phyloP scores from a whole-genome alignment of 148 eudicot species.

The Chenopodium formosanum region DNA sequence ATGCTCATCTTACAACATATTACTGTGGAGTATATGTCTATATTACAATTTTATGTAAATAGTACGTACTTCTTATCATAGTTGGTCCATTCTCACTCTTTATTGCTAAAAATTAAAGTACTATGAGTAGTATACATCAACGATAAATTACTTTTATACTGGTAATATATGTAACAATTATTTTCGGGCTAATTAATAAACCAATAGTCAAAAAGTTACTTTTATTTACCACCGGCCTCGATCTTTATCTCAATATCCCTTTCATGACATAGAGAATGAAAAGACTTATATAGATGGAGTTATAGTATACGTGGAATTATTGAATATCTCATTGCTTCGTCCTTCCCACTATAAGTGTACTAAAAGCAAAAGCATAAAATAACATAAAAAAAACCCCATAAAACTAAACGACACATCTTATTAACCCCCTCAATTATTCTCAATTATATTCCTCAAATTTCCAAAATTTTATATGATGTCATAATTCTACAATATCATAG shows the following conservation, averaged over 20 bases:
- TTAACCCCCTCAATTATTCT: not conserved
- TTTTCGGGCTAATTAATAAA: too few species aligned
- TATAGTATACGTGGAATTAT: too few species aligned
- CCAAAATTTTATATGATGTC: not conserved
- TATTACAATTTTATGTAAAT: too few species aligned
- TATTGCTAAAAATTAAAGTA: too few species aligned
- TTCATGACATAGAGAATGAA: not conserved
- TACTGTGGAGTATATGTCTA: too few species aligned
- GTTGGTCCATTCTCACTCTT: too few species aligned
- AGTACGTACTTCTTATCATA: too few species aligned
- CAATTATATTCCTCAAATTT: not conserved
- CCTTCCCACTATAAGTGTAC: slow-evolving; percentile 17
- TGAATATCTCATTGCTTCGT: slow-evolving; percentile 22
- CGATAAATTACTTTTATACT: too few species aligned
- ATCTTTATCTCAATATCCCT: not conserved
- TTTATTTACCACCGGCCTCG: not conserved
- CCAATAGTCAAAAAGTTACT: not conserved
- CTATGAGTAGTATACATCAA: too few species aligned
- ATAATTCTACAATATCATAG: not conserved
- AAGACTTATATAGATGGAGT: not conserved
- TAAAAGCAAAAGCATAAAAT: not conserved
- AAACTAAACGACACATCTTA: not conserved
- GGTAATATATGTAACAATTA: too few species aligned
- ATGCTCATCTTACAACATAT: too few species aligned
- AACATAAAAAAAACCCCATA: not conserved